Percentiles rank a stretch among this genome's conserved stretches.
Conservation (phyloP, 2,329 filamentous ascomycete species). For the Juglanconis oblonga region DNA sequence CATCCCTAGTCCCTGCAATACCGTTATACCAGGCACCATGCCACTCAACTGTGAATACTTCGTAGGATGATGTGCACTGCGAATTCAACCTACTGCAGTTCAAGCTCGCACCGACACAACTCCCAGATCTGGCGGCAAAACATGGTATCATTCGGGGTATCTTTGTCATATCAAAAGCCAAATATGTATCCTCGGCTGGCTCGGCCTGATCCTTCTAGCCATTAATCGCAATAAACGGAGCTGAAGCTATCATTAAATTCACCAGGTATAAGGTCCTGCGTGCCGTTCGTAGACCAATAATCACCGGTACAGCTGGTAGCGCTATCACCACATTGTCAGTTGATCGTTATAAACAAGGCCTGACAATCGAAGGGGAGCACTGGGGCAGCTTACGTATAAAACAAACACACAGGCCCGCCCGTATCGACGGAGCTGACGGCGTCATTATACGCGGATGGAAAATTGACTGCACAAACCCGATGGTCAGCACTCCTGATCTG, state of each 20-base stretch:
- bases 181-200: too few species aligned
- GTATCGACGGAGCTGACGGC: constrained; percentile 5
- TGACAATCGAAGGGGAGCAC: background rate
- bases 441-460: background rate
- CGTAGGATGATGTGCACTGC: too few species aligned
- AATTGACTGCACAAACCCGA: background rate
- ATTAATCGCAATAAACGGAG: constrained; percentile 1
- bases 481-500: background rate
- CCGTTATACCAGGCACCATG: too few species aligned
- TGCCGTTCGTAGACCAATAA: background rate
- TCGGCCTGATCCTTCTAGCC: too few species aligned
- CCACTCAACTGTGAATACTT: too few species aligned
- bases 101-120: too few species aligned
- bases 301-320: constrained; percentile 1
- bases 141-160: too few species aligned
- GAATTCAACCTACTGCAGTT: too few species aligned
- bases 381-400: background rate
- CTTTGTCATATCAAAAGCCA: too few species aligned
- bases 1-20: too few species aligned
- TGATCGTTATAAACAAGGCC: background rate
- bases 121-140: too few species aligned
- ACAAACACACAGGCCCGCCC: constrained; percentile 1
- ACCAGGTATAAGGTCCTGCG: constrained; percentile 7
- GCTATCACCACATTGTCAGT: background rate
- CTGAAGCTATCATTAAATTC: constrained; percentile 4